These are phyloP conservation scores for Meyerozyma smithsonii DNA, from an alignment of 1,139 yeast genomes.

Conservation along the genomic window DNA sequence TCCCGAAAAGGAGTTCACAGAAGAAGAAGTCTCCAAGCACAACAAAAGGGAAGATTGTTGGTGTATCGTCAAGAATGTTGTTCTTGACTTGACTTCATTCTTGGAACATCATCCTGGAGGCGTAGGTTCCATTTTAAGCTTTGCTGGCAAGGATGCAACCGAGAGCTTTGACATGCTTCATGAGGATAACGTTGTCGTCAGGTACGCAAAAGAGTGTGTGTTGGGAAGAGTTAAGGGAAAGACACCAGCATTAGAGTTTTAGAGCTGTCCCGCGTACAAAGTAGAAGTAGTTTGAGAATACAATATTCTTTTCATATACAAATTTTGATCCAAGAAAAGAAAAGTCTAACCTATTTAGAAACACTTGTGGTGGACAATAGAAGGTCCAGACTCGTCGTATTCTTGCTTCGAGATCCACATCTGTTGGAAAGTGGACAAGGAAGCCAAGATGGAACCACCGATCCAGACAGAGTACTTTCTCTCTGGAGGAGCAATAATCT, in stretches of 20 bases:
- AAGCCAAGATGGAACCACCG: constrained; percentile 99
- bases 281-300: neutral
- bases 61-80: constrained; percentile 82
- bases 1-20: constrained; percentile 41
- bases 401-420: constrained; percentile 99
- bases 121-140: constrained; percentile 58
- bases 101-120: constrained; percentile 90
- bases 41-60: constrained; percentile 67
- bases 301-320: constrained; percentile 3
- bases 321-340: constrained; percentile 1
- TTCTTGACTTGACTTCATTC: constrained; percentile 78
- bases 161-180: constrained; percentile 67
- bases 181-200: constrained; percentile 48
- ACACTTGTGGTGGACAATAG: constrained; percentile 99
- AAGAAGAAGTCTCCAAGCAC: constrained; percentile 62
- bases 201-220: constrained; percentile 44
- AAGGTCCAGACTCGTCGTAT: constrained; percentile 99
- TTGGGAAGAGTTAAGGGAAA: constrained; percentile 48
- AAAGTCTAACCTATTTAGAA: constrained; percentile 51
- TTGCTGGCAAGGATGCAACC: constrained; percentile 91
- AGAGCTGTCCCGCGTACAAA: too few relatives aligned
- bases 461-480: constrained; percentile 99
- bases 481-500: constrained; percentile 99
- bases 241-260: constrained; percentile 33
- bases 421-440: constrained; percentile 98